Conservation (phyloP, 2,329 filamentous ascomycete genomes). For the Polychaeton citri region DNA sequence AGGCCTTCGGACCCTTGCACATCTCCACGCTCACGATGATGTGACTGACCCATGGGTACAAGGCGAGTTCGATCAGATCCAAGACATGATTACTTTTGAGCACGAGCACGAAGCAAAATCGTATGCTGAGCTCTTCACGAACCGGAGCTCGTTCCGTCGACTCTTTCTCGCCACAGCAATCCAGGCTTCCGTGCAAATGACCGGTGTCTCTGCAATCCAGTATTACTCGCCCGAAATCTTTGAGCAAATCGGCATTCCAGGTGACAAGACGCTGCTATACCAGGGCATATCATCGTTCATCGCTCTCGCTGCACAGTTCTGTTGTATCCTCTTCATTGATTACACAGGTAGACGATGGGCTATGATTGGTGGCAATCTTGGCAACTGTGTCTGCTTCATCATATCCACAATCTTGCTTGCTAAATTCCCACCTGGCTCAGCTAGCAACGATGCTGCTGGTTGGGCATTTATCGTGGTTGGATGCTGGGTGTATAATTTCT, state of each 20-base stretch:
- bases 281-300: constrained; percentile 64
- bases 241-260: constrained; percentile 52
- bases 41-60: constrained; percentile 32
- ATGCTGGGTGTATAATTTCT: constrained; percentile 76
- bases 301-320: constrained; percentile 53
- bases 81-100: constrained; percentile 28
- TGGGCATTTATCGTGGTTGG: constrained; percentile 65
- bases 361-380: constrained; percentile 57
- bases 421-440: constrained; percentile 46
- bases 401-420: constrained; percentile 46
- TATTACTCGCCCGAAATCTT: constrained; percentile 49
- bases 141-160: constrained; percentile 54
- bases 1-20: constrained; percentile 30
- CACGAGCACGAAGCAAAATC: constrained; percentile 49
- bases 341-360: constrained; percentile 57
- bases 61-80: constrained; percentile 37
- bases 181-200: constrained; percentile 64
- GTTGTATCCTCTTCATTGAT: constrained; percentile 58
- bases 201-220: constrained; percentile 60
- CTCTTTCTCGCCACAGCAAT: constrained; percentile 56
- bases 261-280: constrained; percentile 55
- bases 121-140: constrained; percentile 54
- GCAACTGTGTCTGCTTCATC: constrained; percentile 60
- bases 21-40: constrained; percentile 32
- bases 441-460: constrained; percentile 39